Evolutionary conservation across 495 filamentous ascomycete species (phyloP).

Genomic region (Cenococcum geophilum): DNA sequence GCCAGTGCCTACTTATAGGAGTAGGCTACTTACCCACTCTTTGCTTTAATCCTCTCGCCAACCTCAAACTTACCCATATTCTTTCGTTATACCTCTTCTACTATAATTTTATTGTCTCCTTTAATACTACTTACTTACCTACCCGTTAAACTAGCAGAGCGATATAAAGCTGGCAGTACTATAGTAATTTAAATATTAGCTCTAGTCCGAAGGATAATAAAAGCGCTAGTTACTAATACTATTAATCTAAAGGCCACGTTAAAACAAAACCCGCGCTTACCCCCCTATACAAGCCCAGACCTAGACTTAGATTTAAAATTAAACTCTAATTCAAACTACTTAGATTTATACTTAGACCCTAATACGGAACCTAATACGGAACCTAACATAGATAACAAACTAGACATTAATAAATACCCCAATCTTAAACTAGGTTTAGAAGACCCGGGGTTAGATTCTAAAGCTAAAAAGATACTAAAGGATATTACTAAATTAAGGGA

Average conservation of each 20-base stretch:
- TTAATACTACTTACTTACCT: neutral
- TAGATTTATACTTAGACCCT: no score
- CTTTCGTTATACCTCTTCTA: no score
- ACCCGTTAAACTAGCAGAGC: neutral
- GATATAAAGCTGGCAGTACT: neutral
- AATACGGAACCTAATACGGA: no score
- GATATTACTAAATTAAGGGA: slow-evolving; percentile 5
- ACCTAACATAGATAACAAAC: neutral
- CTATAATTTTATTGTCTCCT: neutral
- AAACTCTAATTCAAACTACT: neutral
- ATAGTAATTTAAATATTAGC: neutral
- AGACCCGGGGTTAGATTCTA: slow-evolving; percentile 10
- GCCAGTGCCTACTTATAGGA: no score
- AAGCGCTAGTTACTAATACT: no score
- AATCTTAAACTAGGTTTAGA: no score
- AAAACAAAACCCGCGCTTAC: neutral
- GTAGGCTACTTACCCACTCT: no score
- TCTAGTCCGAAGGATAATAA: neutral
- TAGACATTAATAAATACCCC: neutral
- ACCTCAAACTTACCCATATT: neutral
- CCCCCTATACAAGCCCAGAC: neutral
- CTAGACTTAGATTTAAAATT: neutral
- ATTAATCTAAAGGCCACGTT: no score
- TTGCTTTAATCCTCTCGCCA: neutral
- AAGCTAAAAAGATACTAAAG: slow-evolving; percentile 10